These are phyloP conservation scores for Balansia obtecta DNA, from an alignment of 2,329 filamentous ascomycete species.

Conservation along the genomic window DNA sequence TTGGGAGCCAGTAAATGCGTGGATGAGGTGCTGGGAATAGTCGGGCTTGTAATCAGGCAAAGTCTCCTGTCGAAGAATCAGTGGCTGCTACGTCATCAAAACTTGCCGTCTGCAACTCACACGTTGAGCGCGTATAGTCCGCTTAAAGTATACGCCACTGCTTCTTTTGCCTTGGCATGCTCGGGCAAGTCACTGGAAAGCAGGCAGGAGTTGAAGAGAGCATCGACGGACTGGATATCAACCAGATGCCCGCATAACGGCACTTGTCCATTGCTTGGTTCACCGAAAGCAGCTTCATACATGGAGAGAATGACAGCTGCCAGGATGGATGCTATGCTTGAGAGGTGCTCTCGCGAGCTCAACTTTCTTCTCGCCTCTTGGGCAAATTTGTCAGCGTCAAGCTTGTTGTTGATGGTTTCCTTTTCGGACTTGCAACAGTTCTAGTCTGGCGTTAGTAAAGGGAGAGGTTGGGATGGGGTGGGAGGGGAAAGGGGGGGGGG, in stretches of 20 bases:
- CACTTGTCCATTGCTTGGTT: neutral
- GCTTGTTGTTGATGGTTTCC: neutral
- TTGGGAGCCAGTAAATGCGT: neutral
- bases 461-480: no score
- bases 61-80: neutral
- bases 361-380: neutral
- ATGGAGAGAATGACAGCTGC: slow-evolving; percentile 10
- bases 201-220: neutral
- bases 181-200: neutral
- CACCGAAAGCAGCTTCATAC: slow-evolving; percentile 9
- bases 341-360: neutral
- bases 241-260: neutral
- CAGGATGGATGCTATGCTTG: slow-evolving; percentile 10
- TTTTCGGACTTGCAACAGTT: neutral
- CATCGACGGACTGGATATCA: neutral
- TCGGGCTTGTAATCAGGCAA: neutral
- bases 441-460: neutral
- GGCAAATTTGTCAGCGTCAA: neutral
- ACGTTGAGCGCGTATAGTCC: slow-evolving; percentile 13
- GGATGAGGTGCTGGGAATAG: neutral
- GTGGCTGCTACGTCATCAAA: neutral
- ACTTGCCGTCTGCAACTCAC: slow-evolving; percentile 6
- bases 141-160: slow-evolving; percentile 9
- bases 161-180: slow-evolving; percentile 2
- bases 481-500: no score